A percentile compares a stretch with the other conserved stretches of the same genome.
Evolutionary conservation across 169 alveolate species (phyloP).

Genomic region (Miamiensis avidus): DNA sequence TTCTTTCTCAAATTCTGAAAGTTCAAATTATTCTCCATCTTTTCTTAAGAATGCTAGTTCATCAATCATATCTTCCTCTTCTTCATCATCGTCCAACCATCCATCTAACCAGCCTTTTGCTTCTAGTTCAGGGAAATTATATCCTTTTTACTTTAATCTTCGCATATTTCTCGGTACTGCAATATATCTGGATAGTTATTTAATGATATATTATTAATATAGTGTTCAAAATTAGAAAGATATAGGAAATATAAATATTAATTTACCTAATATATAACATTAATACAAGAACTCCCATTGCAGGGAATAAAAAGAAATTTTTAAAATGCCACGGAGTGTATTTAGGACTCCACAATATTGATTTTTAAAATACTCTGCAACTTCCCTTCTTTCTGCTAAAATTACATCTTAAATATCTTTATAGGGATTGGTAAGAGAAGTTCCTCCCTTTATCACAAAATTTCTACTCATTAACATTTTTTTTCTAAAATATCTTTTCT

Average conservation of each 20-base stretch:
- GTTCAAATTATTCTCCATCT: not conserved
- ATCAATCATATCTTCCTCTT: too few relatives aligned
- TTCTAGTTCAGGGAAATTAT: conserved; percentile 46
- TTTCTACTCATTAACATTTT: conserved; percentile 18
- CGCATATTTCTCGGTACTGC: conserved; percentile 43
- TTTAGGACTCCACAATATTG: conserved; percentile 45
- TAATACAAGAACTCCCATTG: conserved; percentile 37
- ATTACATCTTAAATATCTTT: conserved; percentile 39
- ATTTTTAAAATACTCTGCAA: conserved; percentile 33
- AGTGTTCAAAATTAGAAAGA: too few relatives aligned
- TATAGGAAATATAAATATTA: too few relatives aligned
- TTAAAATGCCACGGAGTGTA: conserved; percentile 44
- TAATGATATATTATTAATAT: too few relatives aligned
- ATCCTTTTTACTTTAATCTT: conserved; percentile 37
- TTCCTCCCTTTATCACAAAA: conserved; percentile 45
- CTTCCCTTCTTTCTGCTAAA: conserved; percentile 41
- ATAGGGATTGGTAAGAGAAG: conserved; percentile 41
- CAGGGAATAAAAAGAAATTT: conserved; percentile 38
- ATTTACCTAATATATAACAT: conserved; percentile 30
- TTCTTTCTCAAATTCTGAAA: not conserved
- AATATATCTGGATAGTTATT: conserved; percentile 11
- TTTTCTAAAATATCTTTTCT: conserved; percentile 32
- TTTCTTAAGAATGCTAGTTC: conserved; percentile 15
- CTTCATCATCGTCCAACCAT: conserved; percentile 48
- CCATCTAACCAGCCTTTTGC: conserved; percentile 44